Conservation (phyloP, 805 yeast species). For the Pichia nanzhaoensis region DNA sequence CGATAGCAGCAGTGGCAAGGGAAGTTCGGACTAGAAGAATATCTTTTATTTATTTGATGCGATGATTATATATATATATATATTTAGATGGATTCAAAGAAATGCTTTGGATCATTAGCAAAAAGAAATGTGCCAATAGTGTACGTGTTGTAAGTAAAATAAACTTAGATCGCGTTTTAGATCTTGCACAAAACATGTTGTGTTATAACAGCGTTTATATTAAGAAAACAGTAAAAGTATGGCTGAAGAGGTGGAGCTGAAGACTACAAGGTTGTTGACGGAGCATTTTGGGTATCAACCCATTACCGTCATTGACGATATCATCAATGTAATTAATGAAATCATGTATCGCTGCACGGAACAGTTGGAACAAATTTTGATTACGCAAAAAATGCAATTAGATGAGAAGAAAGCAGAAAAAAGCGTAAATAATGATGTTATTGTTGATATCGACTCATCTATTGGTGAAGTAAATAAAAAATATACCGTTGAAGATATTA, state of each 20-base stretch:
- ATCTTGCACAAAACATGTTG: too few relatives aligned
- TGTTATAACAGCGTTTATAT: too few relatives aligned
- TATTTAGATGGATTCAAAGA: too few relatives aligned
- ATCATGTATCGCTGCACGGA: slow-evolving; percentile 75
- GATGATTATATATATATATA: too few relatives aligned
- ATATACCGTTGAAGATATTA: slow-evolving; percentile 42
- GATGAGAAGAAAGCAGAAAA: slow-evolving; percentile 4
- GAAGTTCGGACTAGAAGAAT: slow-evolving; percentile 3
- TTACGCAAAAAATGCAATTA: slow-evolving; percentile 22
- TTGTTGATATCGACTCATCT: slow-evolving; percentile 14
- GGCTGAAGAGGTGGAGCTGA: slow-evolving; percentile 2
- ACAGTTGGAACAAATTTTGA: slow-evolving; percentile 65
- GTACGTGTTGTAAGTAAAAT: too few relatives aligned
- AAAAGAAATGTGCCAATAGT: too few relatives aligned
- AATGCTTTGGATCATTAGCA: too few relatives aligned
- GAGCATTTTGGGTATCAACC: slow-evolving; percentile 88
- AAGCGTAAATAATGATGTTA: slow-evolving; percentile 17
- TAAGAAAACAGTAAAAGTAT: too few relatives aligned
- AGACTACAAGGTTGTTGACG: slow-evolving; percentile 49
- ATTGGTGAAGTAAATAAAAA: not conserved
- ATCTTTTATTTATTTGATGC: not conserved
- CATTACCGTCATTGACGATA: slow-evolving; percentile 73
- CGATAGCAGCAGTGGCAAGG: not conserved
- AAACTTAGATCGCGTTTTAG: not conserved
- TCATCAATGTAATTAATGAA: slow-evolving; percentile 81